phyloP scores from a whole-genome alignment of 345 rosid species.

The Microcos paniculata region DNA sequence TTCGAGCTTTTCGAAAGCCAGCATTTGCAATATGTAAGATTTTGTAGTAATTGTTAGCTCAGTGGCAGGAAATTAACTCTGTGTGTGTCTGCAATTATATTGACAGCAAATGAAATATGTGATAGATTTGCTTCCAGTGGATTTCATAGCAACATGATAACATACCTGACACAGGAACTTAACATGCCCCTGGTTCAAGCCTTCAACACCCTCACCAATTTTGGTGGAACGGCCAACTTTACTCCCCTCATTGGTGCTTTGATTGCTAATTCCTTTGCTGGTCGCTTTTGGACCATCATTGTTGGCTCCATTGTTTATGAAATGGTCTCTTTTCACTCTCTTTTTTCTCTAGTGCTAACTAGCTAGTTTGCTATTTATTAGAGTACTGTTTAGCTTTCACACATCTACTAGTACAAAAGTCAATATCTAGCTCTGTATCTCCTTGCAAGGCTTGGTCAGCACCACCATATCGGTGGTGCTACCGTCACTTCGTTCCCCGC shows the following conservation, averaged over 20 bases:
- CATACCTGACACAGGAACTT: conserved; percentile 54
- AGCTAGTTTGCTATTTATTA: not conserved
- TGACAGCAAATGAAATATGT: conserved; percentile 55
- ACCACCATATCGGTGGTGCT: conserved; percentile 51
- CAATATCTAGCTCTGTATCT: not conserved
- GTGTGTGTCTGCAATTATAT: not conserved
- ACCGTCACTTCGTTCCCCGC: conserved; percentile 49
- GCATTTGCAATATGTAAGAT: not conserved
- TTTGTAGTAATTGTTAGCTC: no score
- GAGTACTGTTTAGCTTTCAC: no score
- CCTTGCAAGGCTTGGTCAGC: conserved; percentile 48
- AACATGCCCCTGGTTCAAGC: conserved; percentile 61
- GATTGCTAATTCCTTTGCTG: conserved; percentile 58
- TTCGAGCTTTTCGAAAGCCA: not conserved
- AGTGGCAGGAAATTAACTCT: not conserved
- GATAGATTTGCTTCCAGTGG: conserved; percentile 50
- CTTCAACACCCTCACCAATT: conserved; percentile 59
- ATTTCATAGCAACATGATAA: conserved; percentile 45
- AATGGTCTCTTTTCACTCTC: conserved; percentile 33
- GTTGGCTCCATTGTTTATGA: conserved; percentile 47
- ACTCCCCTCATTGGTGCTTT: conserved; percentile 60
- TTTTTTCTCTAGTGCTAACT: no score
- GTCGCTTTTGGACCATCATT: conserved; percentile 59
- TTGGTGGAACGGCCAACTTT: conserved; percentile 51
- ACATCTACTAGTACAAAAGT: no score